Conservation (phyloP, 352 stramenopile species). For the Pythium volutum region DNA sequence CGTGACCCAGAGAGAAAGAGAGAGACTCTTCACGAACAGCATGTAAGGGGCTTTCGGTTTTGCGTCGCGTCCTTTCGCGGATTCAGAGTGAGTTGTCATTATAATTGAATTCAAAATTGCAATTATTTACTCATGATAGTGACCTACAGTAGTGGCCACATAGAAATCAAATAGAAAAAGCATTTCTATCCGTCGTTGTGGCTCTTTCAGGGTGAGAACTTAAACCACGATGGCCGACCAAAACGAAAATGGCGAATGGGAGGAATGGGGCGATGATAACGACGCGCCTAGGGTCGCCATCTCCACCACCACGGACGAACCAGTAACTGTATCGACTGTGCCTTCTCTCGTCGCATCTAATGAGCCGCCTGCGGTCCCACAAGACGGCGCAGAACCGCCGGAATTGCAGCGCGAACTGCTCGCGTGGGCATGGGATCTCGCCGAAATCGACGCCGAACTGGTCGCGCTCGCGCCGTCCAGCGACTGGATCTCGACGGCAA, state of each 20-base stretch:
- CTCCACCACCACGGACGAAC: background rate
- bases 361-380: background rate
- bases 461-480: slow-evolving; percentile 9
- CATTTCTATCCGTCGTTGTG: background rate
- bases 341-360: background rate
- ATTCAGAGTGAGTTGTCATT: too few relatives aligned
- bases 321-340: background rate
- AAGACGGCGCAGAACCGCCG: background rate
- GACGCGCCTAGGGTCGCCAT: background rate
- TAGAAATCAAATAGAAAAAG: too few relatives aligned
- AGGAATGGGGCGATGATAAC: slow-evolving; percentile 47
- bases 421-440: slow-evolving; percentile 36
- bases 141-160: too few relatives aligned
- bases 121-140: too few relatives aligned
- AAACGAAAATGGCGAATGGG: slow-evolving; percentile 28
- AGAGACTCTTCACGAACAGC: too few relatives aligned
- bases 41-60: too few relatives aligned
- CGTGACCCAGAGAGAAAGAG: too few relatives aligned
- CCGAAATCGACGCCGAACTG: slow-evolving; percentile 33
- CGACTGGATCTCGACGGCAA: background rate
- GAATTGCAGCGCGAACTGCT: background rate
- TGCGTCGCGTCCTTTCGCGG: too few relatives aligned
- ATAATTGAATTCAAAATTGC: too few relatives aligned
- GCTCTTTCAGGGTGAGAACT: background rate
- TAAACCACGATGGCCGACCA: background rate